Evolutionary conservation across 805 yeast genomes (phyloP).

Genomic region (Myxozyma sirexii): DNA sequence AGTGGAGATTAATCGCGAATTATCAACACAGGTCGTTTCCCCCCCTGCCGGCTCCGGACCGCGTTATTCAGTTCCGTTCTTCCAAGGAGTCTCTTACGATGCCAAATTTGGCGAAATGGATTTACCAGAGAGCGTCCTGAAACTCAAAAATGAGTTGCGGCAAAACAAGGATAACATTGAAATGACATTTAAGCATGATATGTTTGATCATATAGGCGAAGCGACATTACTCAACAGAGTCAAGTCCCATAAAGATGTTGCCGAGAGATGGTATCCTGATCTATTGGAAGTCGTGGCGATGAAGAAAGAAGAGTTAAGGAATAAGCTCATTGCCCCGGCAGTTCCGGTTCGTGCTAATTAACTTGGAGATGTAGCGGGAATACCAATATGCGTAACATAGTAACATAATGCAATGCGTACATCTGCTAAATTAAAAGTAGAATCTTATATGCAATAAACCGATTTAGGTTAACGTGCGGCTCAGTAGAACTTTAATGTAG

Average conservation of each 20-base stretch:
- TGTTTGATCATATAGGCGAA: constrained; percentile 43
- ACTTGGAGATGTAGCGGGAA: too few species aligned
- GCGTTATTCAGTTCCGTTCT: constrained; percentile 51
- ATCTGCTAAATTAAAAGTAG: background rate
- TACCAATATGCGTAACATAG: too few species aligned
- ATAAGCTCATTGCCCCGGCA: background rate
- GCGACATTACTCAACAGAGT: constrained; percentile 49
- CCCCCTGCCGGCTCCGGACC: constrained; percentile 45
- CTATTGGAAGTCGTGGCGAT: constrained; percentile 25
- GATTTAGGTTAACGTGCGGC: too few species aligned
- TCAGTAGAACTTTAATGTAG: background rate
- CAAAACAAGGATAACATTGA: constrained; percentile 23
- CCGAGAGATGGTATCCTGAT: constrained; percentile 47
- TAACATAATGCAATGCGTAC: background rate
- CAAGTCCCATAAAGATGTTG: constrained; percentile 48
- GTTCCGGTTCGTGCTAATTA: constrained; percentile 7
- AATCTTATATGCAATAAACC: too few species aligned
- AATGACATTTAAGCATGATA: constrained; percentile 28
- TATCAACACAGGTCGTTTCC: constrained; percentile 36
- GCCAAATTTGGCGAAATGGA: constrained; percentile 28
- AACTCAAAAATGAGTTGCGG: constrained; percentile 15
- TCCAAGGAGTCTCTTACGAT: constrained; percentile 45
- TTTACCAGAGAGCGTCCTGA: constrained; percentile 20
- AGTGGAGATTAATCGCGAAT: too few species aligned
- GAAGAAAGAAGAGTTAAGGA: constrained; percentile 20